A percentile compares a stretch with the other conserved stretches of the same genome.
Evolutionary conservation across 106 monocot species (phyloP).

Genomic region (Acanthochlamys bracteata): DNA sequence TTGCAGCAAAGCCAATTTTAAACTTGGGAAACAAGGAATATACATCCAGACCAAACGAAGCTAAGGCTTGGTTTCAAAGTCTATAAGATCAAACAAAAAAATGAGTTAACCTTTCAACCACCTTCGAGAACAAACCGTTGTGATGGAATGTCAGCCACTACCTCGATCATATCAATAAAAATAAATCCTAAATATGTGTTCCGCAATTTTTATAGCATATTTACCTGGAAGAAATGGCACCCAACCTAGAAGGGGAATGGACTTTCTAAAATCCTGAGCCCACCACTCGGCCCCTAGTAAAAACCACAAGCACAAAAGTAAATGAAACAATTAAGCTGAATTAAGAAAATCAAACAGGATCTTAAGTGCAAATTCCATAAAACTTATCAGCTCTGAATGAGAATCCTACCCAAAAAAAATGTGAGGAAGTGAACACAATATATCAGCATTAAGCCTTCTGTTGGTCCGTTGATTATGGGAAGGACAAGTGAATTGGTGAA

Average conservation of each 20-base stretch:
- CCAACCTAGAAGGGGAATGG: constrained; percentile 15
- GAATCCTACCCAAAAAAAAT: constrained; percentile 62
- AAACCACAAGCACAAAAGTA: constrained; percentile 6
- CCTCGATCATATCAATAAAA: neutral
- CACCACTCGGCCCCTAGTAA: constrained; percentile 68
- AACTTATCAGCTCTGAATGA: neutral
- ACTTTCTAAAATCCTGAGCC: constrained; percentile 17
- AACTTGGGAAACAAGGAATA: too few species aligned
- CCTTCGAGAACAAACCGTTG: too few species aligned
- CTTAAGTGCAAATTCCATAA: neutral
- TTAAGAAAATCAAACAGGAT: constrained; percentile 1
- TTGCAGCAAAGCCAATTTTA: too few species aligned
- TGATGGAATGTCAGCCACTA: too few species aligned
- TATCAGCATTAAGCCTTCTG: constrained; percentile 97
- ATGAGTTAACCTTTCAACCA: too few species aligned
- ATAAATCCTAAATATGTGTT: neutral
- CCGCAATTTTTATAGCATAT: neutral
- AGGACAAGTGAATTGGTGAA: constrained; percentile 99
- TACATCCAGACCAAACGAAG: too few species aligned
- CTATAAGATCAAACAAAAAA: too few species aligned
- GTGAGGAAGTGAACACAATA: constrained; percentile 78
- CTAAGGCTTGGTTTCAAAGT: too few species aligned
- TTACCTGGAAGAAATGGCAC: constrained; percentile 11
- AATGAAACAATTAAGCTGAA: neutral
- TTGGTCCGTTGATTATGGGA: constrained; percentile 88